Conservation (phyloP, 2,329 filamentous ascomycete genomes). For the Pseudogymnoascus sp. region DNA sequence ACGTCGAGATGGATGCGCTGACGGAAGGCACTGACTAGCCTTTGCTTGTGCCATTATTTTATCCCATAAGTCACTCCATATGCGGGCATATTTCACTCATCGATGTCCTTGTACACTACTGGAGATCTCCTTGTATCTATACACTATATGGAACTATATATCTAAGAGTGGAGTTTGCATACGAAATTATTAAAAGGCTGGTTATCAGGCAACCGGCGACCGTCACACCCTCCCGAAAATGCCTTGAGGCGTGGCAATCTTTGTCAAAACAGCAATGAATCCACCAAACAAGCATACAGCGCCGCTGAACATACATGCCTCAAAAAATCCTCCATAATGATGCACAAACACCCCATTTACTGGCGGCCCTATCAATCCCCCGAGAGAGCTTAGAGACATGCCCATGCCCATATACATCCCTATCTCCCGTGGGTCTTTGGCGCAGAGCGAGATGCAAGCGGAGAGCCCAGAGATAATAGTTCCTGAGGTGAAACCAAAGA, state of each 20-base stretch:
- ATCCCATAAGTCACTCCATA: background rate
- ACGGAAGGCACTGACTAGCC: background rate
- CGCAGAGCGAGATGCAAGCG: constrained; percentile 36
- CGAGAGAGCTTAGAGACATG: constrained; percentile 37
- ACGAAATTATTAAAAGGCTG: background rate
- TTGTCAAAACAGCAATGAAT: constrained; percentile 30
- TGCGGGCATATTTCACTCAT: background rate
- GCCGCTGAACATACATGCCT: constrained; percentile 32
- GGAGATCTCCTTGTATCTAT: too few relatives aligned
- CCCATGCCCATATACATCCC: constrained; percentile 51
- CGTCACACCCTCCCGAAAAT: constrained; percentile 30
- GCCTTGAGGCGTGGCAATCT: constrained; percentile 32
- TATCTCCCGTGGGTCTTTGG: constrained; percentile 43
- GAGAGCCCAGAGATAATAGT: constrained; percentile 60
- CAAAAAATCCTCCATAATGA: constrained; percentile 32
- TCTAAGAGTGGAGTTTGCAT: background rate
- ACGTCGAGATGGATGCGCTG: background rate
- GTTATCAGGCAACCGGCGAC: background rate
- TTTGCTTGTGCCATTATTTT: background rate
- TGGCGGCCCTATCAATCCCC: constrained; percentile 41
- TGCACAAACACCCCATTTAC: constrained; percentile 39
- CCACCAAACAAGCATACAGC: constrained; percentile 31
- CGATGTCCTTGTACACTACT: background rate
- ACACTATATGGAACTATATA: background rate
- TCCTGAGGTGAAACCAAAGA: constrained; percentile 77